Percentiles rank a stretch among this genome's conserved stretches.
phyloP scores from a whole-genome alignment of 1,284 basidiomycete genomes.

The Puccinia triticina region DNA sequence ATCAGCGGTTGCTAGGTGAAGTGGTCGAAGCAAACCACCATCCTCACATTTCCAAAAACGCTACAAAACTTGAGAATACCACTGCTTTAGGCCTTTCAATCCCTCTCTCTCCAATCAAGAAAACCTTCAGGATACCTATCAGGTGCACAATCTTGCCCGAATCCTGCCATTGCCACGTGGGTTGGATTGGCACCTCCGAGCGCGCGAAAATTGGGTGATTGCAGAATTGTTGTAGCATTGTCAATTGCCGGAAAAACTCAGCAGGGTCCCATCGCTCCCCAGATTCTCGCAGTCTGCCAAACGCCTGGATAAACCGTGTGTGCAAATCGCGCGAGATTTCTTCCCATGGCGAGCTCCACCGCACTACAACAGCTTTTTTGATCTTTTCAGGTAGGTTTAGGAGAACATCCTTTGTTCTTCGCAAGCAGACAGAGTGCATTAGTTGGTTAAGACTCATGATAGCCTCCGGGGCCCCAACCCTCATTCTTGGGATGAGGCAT shows the following conservation, averaged over 20 bases:
- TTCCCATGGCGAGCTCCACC: not conserved
- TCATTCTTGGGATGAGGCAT: not conserved
- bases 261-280: not conserved
- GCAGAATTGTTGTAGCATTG: not conserved
- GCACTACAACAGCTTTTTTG: not conserved
- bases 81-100: slow-evolving; percentile 3
- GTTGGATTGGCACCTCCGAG: not conserved
- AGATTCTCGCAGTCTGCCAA: not conserved
- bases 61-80: slow-evolving; percentile 1
- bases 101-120: not conserved
- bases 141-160: not conserved
- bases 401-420: slow-evolving; percentile 1
- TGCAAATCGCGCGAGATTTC: not conserved
- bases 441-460: not conserved
- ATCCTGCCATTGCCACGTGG: not conserved
- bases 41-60: not conserved
- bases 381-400: not conserved
- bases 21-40: too few species aligned
- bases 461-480: not conserved
- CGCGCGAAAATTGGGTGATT: not conserved
- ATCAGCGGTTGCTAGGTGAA: too few species aligned
- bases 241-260: not conserved
- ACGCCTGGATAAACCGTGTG: not conserved
- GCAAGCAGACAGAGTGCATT: not conserved
- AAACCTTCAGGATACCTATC: not conserved